These are phyloP conservation scores for Pogostemon cablin DNA, from an alignment of 257 asterid species.

Conservation along the genomic window DNA sequence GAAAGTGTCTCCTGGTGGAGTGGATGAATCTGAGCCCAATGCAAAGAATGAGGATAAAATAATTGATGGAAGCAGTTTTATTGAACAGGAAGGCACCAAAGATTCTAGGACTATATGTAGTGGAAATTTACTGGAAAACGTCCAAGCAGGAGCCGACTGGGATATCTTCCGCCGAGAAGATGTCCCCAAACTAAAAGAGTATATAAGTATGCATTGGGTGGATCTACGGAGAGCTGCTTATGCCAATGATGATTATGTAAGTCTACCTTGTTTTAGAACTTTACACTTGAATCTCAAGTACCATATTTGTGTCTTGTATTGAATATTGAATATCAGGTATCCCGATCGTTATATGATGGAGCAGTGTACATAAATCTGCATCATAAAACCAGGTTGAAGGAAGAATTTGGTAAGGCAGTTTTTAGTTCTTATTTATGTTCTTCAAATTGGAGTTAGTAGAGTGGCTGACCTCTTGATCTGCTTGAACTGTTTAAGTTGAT, in stretches of 20 bases:
- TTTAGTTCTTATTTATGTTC: conserved; percentile 8
- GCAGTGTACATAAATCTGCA: conserved; percentile 61
- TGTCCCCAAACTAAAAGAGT: conserved; percentile 71
- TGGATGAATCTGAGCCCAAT: conserved; percentile 44
- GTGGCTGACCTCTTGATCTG: conserved; percentile 17
- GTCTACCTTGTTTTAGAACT: conserved; percentile 35
- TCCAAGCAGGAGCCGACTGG: conserved; percentile 82
- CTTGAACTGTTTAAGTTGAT: neutral
- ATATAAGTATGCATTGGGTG: conserved; percentile 56
- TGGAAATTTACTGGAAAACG: conserved; percentile 36
- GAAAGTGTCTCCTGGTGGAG: conserved; percentile 46
- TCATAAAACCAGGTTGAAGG: conserved; percentile 81
- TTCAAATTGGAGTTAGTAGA: conserved; percentile 14
- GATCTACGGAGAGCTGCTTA: conserved; percentile 49
- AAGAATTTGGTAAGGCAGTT: conserved; percentile 73
- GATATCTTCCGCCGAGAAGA: conserved; percentile 87
- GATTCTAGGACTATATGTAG: conserved; percentile 41
- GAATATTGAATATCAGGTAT: conserved; percentile 53
- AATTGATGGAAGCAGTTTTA: conserved; percentile 40
- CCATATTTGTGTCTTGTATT: conserved; percentile 30
- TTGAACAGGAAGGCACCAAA: conserved; percentile 38
- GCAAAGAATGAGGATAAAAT: conserved; percentile 39
- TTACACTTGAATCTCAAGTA: conserved; percentile 18
- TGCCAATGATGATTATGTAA: conserved; percentile 47
- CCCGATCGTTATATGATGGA: conserved; percentile 67